Evolutionary conservation across 306 rosid genomes (phyloP), one percentile per base, ranked within the genome.

Genomic region (Cajanus cajan): DNA sequence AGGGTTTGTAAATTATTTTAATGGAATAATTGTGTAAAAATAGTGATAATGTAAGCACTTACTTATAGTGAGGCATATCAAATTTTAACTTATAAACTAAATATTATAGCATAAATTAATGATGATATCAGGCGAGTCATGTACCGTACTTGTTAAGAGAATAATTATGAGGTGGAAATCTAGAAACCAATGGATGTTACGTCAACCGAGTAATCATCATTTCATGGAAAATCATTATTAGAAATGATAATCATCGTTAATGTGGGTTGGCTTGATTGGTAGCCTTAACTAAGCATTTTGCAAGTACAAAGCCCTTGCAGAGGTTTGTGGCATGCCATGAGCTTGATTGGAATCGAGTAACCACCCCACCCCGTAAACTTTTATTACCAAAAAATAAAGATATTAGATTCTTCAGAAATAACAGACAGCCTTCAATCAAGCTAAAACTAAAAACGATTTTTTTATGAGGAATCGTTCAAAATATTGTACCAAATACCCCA

Each of bases 401-500:
- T 45, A 11, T 64, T 55, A 54, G 25, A 67, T 52, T 72, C 8
- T 51, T 69, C 11, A 22, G 67, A 28, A 61, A 21, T 28, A 64
- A 14, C 34, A 24, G 25, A 59, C 52, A 67, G 51, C 48, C 51
- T 59, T 33, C 40, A 13, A 34, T 36, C 58, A 39, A 65, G 10
- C 67, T 47, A 24, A 28, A 62, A 36, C n/a, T n/a, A n/a, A n/a
- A n/a, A n/a, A n/a, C n/a, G n/a, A 16, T 8, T 18, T 16, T 55
- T 76, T 47, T 10, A 16, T 36, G 44, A 41, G 73, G 43, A 78
- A 51, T 73, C 52, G 31, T 21, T 81, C 74, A 65, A 45, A 50
- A 37, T 80, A 33, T 15, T 72, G 64, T 67, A 68, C 52, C 80
- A 74, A 74, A 62, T 81, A 68, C 66, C 58, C 8, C 78, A 68